These are phyloP conservation scores for Trichoderma afroharzianum DNA, from an alignment of 2,329 filamentous ascomycete species.

Conservation along the genomic window DNA sequence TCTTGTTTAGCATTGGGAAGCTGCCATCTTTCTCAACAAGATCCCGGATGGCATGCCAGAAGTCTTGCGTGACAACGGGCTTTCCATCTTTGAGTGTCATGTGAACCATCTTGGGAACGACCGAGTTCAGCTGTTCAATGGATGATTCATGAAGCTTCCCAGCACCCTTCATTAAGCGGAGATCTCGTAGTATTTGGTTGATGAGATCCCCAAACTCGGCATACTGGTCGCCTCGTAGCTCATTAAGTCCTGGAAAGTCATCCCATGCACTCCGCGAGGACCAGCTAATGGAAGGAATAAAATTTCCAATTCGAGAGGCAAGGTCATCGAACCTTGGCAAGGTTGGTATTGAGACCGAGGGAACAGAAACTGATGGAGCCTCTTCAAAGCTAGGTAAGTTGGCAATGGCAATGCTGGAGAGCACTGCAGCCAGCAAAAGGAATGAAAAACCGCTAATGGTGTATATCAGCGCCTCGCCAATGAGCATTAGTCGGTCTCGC, in stretches of 20 bases:
- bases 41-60: conserved; percentile 62
- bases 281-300: conserved; percentile 29
- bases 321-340: not conserved
- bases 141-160: conserved; percentile 36
- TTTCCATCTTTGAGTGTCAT: conserved; percentile 52
- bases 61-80: conserved; percentile 53
- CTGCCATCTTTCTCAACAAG: conserved; percentile 48
- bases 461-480: not conserved
- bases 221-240: conserved; percentile 19
- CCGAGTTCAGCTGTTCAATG: conserved; percentile 41
- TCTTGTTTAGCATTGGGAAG: conserved; percentile 45
- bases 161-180: conserved; percentile 26
- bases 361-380: not conserved
- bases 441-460: not conserved
- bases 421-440: not conserved
- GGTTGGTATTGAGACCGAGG: not conserved
- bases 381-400: not conserved
- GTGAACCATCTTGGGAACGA: conserved; percentile 56
- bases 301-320: conserved; percentile 13
- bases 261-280: conserved; percentile 23
- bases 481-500: conserved; percentile 17
- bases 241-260: conserved; percentile 10
- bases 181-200: conserved; percentile 23
- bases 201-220: conserved; percentile 24
- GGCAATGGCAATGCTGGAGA: not conserved